Conservation (phyloP, 768 basidiomycete genomes). For the Brasilioporus rufonigricans region DNA sequence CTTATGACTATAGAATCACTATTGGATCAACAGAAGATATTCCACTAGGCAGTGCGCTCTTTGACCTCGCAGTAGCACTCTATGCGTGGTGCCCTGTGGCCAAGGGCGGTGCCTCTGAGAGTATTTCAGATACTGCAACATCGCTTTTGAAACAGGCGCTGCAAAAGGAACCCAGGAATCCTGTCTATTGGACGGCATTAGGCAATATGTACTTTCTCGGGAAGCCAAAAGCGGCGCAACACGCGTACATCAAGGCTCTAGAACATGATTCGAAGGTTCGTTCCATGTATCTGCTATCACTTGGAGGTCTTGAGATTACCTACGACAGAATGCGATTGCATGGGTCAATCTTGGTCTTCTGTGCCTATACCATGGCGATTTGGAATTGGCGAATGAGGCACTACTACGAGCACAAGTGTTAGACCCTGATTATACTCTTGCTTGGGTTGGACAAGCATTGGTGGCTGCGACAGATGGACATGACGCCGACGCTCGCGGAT, state of each 20-base stretch:
- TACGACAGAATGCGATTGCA: constrained; percentile 56
- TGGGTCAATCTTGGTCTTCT: constrained; percentile 92
- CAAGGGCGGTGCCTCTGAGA: constrained; percentile 14
- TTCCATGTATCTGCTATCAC: neutral
- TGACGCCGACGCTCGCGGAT: constrained; percentile 54
- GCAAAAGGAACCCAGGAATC: constrained; percentile 66
- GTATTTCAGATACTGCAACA: constrained; percentile 42
- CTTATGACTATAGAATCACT: constrained; percentile 60
- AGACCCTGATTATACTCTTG: constrained; percentile 84
- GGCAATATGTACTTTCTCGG: constrained; percentile 68
- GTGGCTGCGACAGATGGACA: constrained; percentile 63
- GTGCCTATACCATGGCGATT: constrained; percentile 76
- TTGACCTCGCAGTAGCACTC: constrained; percentile 69
- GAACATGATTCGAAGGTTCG: constrained; percentile 82
- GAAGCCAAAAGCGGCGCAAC: constrained; percentile 77
- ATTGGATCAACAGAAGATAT: constrained; percentile 52
- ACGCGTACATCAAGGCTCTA: constrained; percentile 86
- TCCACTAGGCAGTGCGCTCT: constrained; percentile 59
- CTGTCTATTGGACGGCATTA: constrained; percentile 78
- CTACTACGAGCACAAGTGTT: constrained; percentile 86
- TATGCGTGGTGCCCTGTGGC: constrained; percentile 44
- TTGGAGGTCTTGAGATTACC: neutral
- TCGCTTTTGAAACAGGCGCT: constrained; percentile 69
- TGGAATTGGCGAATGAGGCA: constrained; percentile 81
- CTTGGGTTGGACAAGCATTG: constrained; percentile 90